Conservation (phyloP, 306 rosid species). For the Carpinus fangiana region DNA sequence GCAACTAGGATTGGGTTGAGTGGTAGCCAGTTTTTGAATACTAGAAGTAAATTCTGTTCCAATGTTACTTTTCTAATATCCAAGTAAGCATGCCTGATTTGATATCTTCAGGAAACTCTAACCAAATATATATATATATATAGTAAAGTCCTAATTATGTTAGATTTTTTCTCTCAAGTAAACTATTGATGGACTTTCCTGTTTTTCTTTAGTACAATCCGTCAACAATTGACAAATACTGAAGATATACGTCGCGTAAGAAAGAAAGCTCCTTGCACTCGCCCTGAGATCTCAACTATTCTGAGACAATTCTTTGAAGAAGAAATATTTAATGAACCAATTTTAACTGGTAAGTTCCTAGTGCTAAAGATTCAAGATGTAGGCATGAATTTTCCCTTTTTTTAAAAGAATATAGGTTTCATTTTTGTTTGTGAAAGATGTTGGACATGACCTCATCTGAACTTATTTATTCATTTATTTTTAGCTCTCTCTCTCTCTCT, state of each 20-base stretch:
- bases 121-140: not conserved
- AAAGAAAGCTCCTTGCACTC: slow-evolving; percentile 93
- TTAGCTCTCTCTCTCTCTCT: not conserved
- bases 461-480: not conserved
- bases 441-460: not conserved
- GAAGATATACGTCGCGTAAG: slow-evolving; percentile 93
- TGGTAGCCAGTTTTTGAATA: not conserved
- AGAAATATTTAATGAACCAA: slow-evolving; percentile 68
- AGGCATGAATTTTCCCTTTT: not conserved
- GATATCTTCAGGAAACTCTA: not conserved
- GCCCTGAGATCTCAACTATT: slow-evolving; percentile 75
- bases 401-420: not conserved
- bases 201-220: slow-evolving; percentile 68
- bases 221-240: slow-evolving; percentile 84
- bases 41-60: not conserved
- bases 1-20: slow-evolving; percentile 1
- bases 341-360: slow-evolving; percentile 62
- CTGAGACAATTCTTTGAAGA: slow-evolving; percentile 85
- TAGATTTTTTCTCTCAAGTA: slow-evolving; percentile 6
- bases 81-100: slow-evolving; percentile 2
- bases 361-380: slow-evolving; percentile 8
- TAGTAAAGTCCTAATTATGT: not conserved
- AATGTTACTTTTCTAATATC: not conserved
- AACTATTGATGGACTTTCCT: slow-evolving; percentile 30
- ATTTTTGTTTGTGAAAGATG: not conserved